Percentiles rank a stretch among this genome's conserved stretches.
Conservation (phyloP, 495 filamentous ascomycete species). For the Xylaria venustula region DNA sequence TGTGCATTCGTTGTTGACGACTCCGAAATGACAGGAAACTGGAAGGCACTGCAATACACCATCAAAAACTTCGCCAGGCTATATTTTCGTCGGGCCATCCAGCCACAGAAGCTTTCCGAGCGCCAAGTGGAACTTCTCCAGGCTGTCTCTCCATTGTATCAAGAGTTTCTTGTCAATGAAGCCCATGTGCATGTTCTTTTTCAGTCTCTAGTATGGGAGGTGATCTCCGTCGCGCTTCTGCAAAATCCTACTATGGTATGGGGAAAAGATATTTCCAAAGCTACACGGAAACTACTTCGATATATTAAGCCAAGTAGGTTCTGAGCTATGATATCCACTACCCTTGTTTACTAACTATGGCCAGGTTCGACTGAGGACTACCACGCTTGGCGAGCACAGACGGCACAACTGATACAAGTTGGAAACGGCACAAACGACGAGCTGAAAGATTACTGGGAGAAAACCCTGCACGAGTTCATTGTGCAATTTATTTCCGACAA, state of each 20-base stretch:
- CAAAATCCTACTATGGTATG: not conserved
- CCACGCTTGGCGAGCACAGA: not conserved
- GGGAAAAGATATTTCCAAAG: not conserved
- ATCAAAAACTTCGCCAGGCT: not conserved
- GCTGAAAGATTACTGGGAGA: no score
- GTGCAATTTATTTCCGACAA: not conserved
- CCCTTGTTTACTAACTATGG: not conserved
- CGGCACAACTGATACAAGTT: not conserved
- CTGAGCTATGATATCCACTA: not conserved
- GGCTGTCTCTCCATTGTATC: not conserved
- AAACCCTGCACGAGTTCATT: not conserved
- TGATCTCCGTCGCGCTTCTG: not conserved
- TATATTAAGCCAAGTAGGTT: not conserved
- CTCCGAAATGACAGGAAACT: conserved; percentile 1
- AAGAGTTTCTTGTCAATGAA: not conserved
- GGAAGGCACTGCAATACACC: not conserved
- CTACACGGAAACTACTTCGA: not conserved
- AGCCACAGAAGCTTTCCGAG: not conserved
- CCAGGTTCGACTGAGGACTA: not conserved
- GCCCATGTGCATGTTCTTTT: not conserved
- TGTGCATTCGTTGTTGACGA: not conserved
- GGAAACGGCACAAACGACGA: not conserved
- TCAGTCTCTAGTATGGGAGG: not conserved
- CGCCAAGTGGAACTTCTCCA: not conserved
- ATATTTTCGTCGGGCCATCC: not conserved